phyloP scores from a whole-genome alignment of 306 rosid species.

The Cercis canadensis region DNA sequence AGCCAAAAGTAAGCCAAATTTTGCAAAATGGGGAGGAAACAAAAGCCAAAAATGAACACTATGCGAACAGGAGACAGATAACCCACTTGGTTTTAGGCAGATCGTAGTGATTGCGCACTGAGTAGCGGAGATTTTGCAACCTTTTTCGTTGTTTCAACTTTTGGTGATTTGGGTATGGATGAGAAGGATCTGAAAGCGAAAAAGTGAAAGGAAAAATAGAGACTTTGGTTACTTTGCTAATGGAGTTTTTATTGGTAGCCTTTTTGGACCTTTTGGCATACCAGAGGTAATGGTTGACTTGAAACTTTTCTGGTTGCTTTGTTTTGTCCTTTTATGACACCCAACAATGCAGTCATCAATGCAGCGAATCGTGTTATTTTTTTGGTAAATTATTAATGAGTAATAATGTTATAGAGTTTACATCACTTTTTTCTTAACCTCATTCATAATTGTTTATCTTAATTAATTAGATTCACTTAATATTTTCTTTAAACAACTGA shows the following conservation, averaged over 20 bases:
- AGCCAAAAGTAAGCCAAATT: constrained; percentile 26
- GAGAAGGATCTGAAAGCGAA: constrained; percentile 32
- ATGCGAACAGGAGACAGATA: constrained; percentile 25
- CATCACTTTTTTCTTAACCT: too few relatives aligned
- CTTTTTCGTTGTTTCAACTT: constrained; percentile 3
- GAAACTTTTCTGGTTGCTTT: neutral
- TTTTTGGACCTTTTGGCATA: constrained; percentile 43
- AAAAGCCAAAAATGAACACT: constrained; percentile 10
- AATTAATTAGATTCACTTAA: too few relatives aligned
- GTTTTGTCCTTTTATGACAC: constrained; percentile 28
- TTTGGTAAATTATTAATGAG: too few relatives aligned
- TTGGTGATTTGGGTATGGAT: constrained; percentile 43
- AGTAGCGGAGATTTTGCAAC: constrained; percentile 30
- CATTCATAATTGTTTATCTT: too few relatives aligned
- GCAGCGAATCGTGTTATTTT: too few relatives aligned
- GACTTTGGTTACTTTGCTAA: constrained; percentile 21
- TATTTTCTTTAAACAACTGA: too few relatives aligned
- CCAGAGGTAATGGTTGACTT: constrained; percentile 47
- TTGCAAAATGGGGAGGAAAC: neutral
- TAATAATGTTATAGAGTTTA: too few relatives aligned
- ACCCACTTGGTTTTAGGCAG: constrained; percentile 40
- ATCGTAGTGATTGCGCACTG: constrained; percentile 42
- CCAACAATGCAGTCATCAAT: constrained; percentile 6
- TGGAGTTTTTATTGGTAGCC: constrained; percentile 41
- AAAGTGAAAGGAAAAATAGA: constrained; percentile 1